phyloP scores from a whole-genome alignment of 768 basidiomycete species.

The Neoboletus brunneissimus region DNA sequence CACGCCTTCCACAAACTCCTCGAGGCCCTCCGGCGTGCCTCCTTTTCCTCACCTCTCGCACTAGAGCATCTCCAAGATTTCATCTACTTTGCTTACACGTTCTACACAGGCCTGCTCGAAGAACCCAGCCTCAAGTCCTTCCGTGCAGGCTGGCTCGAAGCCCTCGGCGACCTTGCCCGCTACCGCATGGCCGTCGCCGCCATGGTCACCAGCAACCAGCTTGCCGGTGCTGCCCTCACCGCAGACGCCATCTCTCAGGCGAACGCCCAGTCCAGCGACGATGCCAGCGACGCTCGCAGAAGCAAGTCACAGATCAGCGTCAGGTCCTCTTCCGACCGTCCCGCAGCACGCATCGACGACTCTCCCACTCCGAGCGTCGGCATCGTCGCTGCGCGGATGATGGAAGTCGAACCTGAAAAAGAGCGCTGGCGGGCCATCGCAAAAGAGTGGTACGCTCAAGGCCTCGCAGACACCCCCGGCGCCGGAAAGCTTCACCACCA shows the following conservation, averaged over 20 bases:
- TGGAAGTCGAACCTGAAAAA: conserved; percentile 87
- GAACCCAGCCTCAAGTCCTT: conserved; percentile 69
- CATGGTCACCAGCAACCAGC: conserved; percentile 57
- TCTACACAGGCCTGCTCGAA: conserved; percentile 88
- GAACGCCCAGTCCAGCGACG: conserved; percentile 30
- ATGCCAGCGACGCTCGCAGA: conserved; percentile 30
- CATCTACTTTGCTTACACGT: conserved; percentile 92
- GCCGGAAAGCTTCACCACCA: conserved; percentile 94
- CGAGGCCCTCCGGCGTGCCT: conserved; percentile 84
- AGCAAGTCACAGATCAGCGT: conserved; percentile 33
- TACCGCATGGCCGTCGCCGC: conserved; percentile 97
- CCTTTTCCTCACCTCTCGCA: conserved; percentile 59
- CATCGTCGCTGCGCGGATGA: conserved; percentile 70
- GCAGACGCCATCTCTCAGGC: conserved; percentile 53
- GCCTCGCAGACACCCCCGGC: conserved; percentile 87
- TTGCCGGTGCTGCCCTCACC: conserved; percentile 47
- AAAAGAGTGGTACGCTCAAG: conserved; percentile 88
- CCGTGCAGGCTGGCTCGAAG: conserved; percentile 89
- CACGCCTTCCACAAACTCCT: conserved; percentile 88
- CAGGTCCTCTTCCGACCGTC: conserved; percentile 42
- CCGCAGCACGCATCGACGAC: conserved; percentile 58
- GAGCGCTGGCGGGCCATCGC: conserved; percentile 91
- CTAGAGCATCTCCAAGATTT: conserved; percentile 93
- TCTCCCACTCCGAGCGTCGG: conserved; percentile 80
- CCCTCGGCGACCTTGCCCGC: conserved; percentile 91